Evolutionary conservation across 371 early-diverging fungal species (phyloP).

Genomic region (Syncephalastrum contaminatum): DNA sequence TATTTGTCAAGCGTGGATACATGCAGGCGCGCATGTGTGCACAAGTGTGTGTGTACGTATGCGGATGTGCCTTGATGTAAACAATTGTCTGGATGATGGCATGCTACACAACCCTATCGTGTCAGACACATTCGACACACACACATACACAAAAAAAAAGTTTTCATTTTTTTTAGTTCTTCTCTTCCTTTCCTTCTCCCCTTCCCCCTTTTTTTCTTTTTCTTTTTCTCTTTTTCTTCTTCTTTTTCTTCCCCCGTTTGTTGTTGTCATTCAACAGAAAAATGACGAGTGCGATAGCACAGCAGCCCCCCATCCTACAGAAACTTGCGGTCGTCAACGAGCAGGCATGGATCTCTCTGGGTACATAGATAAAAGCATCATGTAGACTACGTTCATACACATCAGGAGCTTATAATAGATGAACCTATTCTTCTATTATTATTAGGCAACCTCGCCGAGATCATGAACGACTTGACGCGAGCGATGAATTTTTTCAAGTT

Average conservation of each 20-base stretch:
- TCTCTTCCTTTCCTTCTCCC: conserved; percentile 5
- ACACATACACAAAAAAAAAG: neutral
- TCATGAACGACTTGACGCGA: neutral
- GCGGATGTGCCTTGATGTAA: conserved; percentile 8
- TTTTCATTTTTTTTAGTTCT: conserved; percentile 7
- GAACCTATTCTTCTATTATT: neutral
- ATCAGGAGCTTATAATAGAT: neutral
- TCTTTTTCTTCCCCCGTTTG: neutral
- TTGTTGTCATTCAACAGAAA: neutral
- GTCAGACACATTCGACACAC: neutral
- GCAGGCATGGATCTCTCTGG: conserved; percentile 76
- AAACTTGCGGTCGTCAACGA: conserved; percentile 68
- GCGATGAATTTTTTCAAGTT: neutral
- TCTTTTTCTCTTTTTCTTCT: neutral
- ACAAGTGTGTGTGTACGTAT: too few relatives aligned
- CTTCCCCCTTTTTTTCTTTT: neutral
- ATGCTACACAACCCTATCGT: conserved; percentile 1
- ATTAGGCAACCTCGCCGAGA: neutral
- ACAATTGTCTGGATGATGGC: neutral
- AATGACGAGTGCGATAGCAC: conserved; percentile 1
- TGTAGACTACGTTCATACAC: too few relatives aligned
- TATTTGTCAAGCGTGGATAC: neutral
- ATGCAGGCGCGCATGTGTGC: neutral
- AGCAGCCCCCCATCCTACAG: conserved; percentile 37
- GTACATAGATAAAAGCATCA: conserved; percentile 28